Percentiles rank a stretch among this genome's conserved stretches.
phyloP scores from a whole-genome alignment of 805 yeast genomes.

The Ogataea nakhonphanomensis region DNA sequence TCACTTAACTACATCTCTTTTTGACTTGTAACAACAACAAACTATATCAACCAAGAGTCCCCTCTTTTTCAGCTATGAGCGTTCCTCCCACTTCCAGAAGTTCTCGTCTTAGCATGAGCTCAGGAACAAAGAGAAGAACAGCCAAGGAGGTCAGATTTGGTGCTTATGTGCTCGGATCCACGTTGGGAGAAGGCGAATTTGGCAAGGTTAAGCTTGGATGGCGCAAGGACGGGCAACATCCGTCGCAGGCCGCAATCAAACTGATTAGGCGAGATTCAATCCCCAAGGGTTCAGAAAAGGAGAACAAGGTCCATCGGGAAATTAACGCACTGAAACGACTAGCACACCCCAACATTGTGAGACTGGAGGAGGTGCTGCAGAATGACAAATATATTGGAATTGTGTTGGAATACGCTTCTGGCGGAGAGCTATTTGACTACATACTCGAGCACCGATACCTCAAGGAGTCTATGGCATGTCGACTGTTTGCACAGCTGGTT shows the following conservation, averaged over 20 bases:
- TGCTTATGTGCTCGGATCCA: constrained; percentile 83
- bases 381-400: constrained; percentile 95
- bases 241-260: constrained; percentile 89
- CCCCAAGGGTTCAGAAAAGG: constrained; percentile 82
- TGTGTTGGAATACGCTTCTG: constrained; percentile 93
- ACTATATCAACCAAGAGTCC: constrained; percentile 1
- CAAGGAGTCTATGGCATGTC: constrained; percentile 82
- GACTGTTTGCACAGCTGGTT: constrained; percentile 86
- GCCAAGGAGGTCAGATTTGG: constrained; percentile 83
- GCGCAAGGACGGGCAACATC: constrained; percentile 78
- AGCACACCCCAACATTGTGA: constrained; percentile 91
- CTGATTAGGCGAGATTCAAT: constrained; percentile 84
- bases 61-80: constrained; percentile 5
- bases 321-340: constrained; percentile 83
- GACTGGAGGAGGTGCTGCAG: constrained; percentile 87
- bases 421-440: constrained; percentile 94
- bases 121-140: constrained; percentile 32
- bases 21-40: constrained; percentile 2
- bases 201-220: constrained; percentile 97
- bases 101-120: constrained; percentile 21
- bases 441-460: constrained; percentile 81
- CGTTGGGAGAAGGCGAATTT: constrained; percentile 96
- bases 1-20: constrained; percentile 2
- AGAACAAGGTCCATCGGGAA: constrained; percentile 86
- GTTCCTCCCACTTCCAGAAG: constrained; percentile 15